These are phyloP conservation scores for Croton laevigatus DNA, from an alignment of 441 rosid genomes.

Conservation along the genomic window DNA sequence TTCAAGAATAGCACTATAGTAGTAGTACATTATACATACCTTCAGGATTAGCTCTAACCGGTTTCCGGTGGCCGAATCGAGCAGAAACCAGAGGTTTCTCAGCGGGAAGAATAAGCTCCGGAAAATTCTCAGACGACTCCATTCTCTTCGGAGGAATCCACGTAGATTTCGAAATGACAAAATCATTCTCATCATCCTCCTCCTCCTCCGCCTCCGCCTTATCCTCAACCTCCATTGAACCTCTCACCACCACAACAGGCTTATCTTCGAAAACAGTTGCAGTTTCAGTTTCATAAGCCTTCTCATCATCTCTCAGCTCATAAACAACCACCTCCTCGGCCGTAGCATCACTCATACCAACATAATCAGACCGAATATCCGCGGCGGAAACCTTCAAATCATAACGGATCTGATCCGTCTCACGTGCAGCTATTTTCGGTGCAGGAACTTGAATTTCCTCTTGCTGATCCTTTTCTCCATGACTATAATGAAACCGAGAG, in stretches of 20 bases:
- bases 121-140: slow-evolving; percentile 31
- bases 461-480: slow-evolving; percentile 17
- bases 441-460: slow-evolving; percentile 13
- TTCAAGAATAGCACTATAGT: neutral
- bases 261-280: slow-evolving; percentile 29
- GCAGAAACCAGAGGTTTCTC: slow-evolving; percentile 56
- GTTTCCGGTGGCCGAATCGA: slow-evolving; percentile 55
- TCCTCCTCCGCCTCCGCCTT: slow-evolving; percentile 10
- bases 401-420: slow-evolving; percentile 18
- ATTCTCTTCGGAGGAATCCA: slow-evolving; percentile 34
- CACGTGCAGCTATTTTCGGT: slow-evolving; percentile 9
- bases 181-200: slow-evolving; percentile 28
- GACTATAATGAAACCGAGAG: slow-evolving; percentile 35
- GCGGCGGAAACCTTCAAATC: slow-evolving; percentile 17
- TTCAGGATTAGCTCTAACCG: slow-evolving; percentile 50
- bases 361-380: slow-evolving; percentile 2
- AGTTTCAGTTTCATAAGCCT: neutral
- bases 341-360: slow-evolving; percentile 1
- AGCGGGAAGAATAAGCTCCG: slow-evolving; percentile 34
- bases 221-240: slow-evolving; percentile 12
- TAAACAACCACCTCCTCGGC: slow-evolving; percentile 10
- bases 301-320: slow-evolving; percentile 9
- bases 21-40: slow-evolving; percentile 34
- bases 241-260: slow-evolving; percentile 27
- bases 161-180: slow-evolving; percentile 29